These are phyloP conservation scores for Acer negundo DNA, from an alignment of 345 rosid species.

Conservation along the genomic window DNA sequence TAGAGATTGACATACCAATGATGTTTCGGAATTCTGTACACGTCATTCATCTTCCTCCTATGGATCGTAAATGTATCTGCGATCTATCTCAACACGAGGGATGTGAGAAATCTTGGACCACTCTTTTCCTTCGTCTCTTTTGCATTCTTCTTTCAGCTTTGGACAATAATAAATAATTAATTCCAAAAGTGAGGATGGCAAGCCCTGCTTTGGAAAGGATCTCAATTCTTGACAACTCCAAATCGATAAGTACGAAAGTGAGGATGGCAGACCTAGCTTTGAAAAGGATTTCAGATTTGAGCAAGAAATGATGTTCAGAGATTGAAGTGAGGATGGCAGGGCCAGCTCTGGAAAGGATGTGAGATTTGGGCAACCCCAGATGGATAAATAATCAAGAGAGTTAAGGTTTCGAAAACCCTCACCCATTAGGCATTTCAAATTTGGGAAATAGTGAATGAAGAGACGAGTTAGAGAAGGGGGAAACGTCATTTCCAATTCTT, in stretches of 20 bases:
- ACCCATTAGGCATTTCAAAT: no score
- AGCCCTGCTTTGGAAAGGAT: not conserved
- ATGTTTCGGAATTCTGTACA: no score
- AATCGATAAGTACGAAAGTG: not conserved
- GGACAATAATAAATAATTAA: not conserved
- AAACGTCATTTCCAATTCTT: no score
- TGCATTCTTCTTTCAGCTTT: constrained; percentile 17
- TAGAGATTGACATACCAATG: no score
- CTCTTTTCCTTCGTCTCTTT: constrained; percentile 15
- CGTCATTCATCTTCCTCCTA: no score
- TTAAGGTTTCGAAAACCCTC: no score
- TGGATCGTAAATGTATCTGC: not conserved
- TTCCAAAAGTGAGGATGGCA: not conserved
- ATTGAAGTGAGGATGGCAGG: not conserved
- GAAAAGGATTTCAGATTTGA: not conserved
- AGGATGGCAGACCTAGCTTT: not conserved
- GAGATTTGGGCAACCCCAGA: constrained; percentile 2
- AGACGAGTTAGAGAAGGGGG: no score
- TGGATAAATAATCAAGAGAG: no score
- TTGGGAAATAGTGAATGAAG: not conserved
- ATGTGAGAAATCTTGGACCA: constrained; percentile 27
- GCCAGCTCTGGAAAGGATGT: not conserved
- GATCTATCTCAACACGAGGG: not conserved
- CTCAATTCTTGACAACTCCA: fast-evolving
- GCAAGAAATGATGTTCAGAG: no score